Evolutionary conservation across 805 yeast genomes (phyloP), one percentile per base, ranked within the genome.

Genomic region (Schwanniomyces yamadae): DNA sequence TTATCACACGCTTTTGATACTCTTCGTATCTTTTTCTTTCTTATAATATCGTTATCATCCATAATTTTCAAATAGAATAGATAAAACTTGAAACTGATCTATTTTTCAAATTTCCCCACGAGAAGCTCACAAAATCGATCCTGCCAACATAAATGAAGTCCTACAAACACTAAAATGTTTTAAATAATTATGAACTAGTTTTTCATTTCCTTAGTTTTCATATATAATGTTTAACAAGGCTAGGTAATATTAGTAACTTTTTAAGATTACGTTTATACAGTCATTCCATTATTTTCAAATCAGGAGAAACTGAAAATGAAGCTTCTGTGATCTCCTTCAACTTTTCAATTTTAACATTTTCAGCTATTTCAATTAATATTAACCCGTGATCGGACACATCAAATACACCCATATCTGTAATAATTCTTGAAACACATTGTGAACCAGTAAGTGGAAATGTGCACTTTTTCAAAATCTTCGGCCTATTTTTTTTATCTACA

Each of bases 361-460:
- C 61, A 41, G 63, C 71, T 20, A 63, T 46, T 40, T 73, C 78
- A 13, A 66, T 54, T 39, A 73, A 50, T 6, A 61, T 59, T 38
- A 73, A 53, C 22, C 53, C 47, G 22, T 57, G 60, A 15, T 52
- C 57, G 7, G 23, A 10, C 15, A 70, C 67, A 36, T 70, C 74
- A 44, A 73, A 72, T 4, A 73, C 77, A n/a, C 74, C 76, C 31
- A 69, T 42, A 32, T 68, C 74, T 4, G 78, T 73, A 38, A 73
- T 69, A 32, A 73, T 66, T 34, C 71, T 47, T 8, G 64, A 55
- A 3, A 70, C 76, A 50, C 76, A 71, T 25, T 52, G 42, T 5
- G 62, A 49, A 3, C 78, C 78, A 2, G 77, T 73, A 28, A 73
- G 52, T 10, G 78, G 78, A 55, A 69, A 66, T 31, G 39, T 34